These are phyloP conservation scores for Boehmeria nivea DNA, from an alignment of 306 rosid genomes.

Conservation along the genomic window DNA sequence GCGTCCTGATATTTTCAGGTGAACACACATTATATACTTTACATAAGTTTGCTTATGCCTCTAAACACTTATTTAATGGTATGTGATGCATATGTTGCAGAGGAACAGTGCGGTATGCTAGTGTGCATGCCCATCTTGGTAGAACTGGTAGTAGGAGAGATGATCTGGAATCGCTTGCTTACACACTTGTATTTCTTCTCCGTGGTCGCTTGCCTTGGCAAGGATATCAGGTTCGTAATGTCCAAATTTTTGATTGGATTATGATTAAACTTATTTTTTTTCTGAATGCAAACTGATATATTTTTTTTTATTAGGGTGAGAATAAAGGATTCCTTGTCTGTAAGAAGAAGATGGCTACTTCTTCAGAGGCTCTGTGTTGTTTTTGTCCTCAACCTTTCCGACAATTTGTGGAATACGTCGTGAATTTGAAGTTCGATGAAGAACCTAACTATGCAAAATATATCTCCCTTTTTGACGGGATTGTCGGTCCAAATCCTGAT, in stretches of 20 bases:
- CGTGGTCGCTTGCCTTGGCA: slow-evolving; percentile 94
- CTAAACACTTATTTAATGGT: not conserved
- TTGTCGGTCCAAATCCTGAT: slow-evolving; percentile 81
- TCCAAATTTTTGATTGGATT: no score
- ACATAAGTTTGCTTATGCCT: not conserved
- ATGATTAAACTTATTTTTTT: not conserved
- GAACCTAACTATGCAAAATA: slow-evolving; percentile 85
- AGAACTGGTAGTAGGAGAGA: slow-evolving; percentile 89
- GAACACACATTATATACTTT: not conserved
- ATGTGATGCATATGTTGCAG: slow-evolving; percentile 26
- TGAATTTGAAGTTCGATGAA: slow-evolving; percentile 78
- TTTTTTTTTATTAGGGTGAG: slow-evolving; percentile 60
- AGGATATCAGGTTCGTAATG: slow-evolving; percentile 64
- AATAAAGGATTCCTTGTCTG: slow-evolving; percentile 83
- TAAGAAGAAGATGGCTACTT: slow-evolving; percentile 81
- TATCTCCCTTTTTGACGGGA: slow-evolving; percentile 74
- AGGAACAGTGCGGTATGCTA: slow-evolving; percentile 84
- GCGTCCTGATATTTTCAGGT: slow-evolving; percentile 51
- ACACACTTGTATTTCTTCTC: slow-evolving; percentile 78
- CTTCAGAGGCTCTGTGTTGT: slow-evolving; percentile 64
- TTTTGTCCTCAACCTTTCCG: slow-evolving; percentile 82
- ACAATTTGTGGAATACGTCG: slow-evolving; percentile 69
- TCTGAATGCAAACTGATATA: not conserved
- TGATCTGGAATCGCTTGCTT: slow-evolving; percentile 92
- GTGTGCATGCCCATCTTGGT: slow-evolving; percentile 93